Evolutionary conservation across 1,139 yeast species (phyloP), one percentile per base, ranked within the genome.

Genomic region (Sugiyamaella grinbergsii): DNA sequence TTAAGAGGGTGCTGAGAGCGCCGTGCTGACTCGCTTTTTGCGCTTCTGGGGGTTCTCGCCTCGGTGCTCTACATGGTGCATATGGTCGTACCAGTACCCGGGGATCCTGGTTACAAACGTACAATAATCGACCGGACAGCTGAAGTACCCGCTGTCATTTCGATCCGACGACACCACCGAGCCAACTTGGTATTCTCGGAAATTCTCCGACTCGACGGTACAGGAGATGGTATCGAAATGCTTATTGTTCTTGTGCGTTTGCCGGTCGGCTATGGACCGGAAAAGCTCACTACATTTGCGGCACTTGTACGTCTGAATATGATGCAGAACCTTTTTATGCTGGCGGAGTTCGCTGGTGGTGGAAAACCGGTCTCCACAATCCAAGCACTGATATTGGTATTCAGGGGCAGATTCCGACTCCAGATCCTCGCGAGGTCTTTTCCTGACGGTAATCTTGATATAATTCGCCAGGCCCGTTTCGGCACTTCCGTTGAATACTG

Each of bases 221-320:
- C 57, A 54, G 29, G 59, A 54, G 36, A 62, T 59, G 36, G 54
- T 56, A 6, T 60, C 51, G 41, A 59, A 61, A 44, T 62, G 66
- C 48, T 56, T 55, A 56, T 62, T 62, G 53, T 62, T 62, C 44
- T 62, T 62, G 55, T 62, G 66, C 15, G 66, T 62, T 43, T 62
- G 66, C 4, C 66, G 55, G 42, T 62, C 65, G 10, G 66, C 65
- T 8, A 62, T 58, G 4, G 63, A 56, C 5, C 49, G 47, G 53
- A 62, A 62, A 43, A 62, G 57, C 50, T 62, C 61, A 19, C 65
- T 64, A 43, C 66, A 62, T 34, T 59, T 61, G 18, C 65, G 61
- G 44, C 66, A 62, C 53, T 61, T 59, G 59, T 54, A 62, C 22
- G 59, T 54, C 43, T 58, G 54, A 31, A 56, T 50, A 32, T 55